Conservation (phyloP, 2,329 filamentous ascomycete species). For the Helotiales sp. region DNA sequence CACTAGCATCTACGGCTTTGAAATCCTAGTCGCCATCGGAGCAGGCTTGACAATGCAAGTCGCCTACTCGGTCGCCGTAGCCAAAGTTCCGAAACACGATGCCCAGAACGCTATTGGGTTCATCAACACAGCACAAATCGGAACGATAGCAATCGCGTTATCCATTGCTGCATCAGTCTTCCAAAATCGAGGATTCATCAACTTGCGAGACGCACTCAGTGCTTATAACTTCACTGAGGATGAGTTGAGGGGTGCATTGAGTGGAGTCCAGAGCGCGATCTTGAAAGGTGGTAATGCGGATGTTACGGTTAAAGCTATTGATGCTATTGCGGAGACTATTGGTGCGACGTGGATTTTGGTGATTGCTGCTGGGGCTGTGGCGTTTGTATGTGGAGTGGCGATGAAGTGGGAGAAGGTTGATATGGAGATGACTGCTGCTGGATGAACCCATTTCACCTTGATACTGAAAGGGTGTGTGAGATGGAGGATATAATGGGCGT, state of each 20-base stretch:
- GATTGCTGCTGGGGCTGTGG: constrained; percentile 31
- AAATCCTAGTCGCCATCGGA: constrained; percentile 41
- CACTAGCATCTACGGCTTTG: constrained; percentile 34
- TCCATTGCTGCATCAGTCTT: constrained; percentile 38
- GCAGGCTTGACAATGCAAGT: constrained; percentile 37
- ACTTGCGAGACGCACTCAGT: constrained; percentile 26
- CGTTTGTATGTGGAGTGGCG: constrained; percentile 26
- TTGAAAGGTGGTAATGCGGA: constrained; percentile 11
- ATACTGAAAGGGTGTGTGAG: no score
- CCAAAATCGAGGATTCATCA: constrained; percentile 33
- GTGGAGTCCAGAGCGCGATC: constrained; percentile 11
- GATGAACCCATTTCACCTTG: no score
- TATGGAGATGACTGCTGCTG: not conserved
- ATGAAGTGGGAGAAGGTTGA: constrained; percentile 29
- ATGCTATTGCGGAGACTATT: constrained; percentile 32
- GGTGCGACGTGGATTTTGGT: constrained; percentile 30
- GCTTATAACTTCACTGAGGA: constrained; percentile 18
- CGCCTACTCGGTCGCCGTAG: constrained; percentile 35
- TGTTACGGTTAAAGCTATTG: constrained; percentile 23
- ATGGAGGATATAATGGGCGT: no score
- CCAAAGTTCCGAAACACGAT: constrained; percentile 32
- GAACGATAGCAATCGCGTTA: constrained; percentile 34
- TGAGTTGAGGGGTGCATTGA: constrained; percentile 29
- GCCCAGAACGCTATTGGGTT: constrained; percentile 36
- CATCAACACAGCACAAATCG: constrained; percentile 37